A percentile compares a stretch with the other conserved stretches of the same genome.
These are phyloP conservation scores for Colletotrichum echinochloae DNA, from an alignment of 2,329 filamentous ascomycete species.

Conservation along the genomic window DNA sequence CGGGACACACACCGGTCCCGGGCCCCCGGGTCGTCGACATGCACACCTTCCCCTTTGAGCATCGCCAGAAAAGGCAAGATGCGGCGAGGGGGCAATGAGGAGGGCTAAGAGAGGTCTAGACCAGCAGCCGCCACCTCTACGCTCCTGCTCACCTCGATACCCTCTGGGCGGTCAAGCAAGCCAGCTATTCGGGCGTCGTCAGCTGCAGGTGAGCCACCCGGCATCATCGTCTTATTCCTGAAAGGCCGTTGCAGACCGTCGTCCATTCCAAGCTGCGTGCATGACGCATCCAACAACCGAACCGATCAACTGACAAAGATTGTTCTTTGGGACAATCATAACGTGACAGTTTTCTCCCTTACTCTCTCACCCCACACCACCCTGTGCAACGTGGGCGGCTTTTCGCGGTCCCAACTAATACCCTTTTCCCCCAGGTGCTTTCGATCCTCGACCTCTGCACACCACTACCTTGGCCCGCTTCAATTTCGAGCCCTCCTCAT, in stretches of 20 bases:
- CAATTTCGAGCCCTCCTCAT: neutral
- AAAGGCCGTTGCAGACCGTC: slow-evolving; percentile 3
- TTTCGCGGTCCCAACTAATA: slow-evolving; percentile 22
- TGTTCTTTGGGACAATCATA: slow-evolving; percentile 2
- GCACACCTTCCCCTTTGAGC: neutral
- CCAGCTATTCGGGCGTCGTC: slow-evolving; percentile 1
- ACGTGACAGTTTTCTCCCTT: slow-evolving; percentile 37
- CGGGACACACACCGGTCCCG: slow-evolving; percentile 28
- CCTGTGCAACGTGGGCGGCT: slow-evolving; percentile 5
- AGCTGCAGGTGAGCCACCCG: neutral
- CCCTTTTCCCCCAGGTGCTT: neutral
- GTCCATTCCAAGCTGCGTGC: slow-evolving; percentile 20
- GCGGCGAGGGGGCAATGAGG: neutral
- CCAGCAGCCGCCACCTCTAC: slow-evolving; percentile 22
- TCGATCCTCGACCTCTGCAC: slow-evolving; percentile 4
- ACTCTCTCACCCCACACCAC: neutral
- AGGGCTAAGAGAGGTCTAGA: slow-evolving; percentile 8
- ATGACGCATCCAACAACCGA: slow-evolving; percentile 3
- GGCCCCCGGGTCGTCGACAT: slow-evolving; percentile 34
- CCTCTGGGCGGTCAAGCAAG: slow-evolving; percentile 2
- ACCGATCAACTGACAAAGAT: slow-evolving; percentile 16
- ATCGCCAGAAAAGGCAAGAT: neutral
- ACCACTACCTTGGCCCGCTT: neutral
- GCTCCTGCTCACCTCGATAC: slow-evolving; percentile 14
- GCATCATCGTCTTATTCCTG: slow-evolving; percentile 19